phyloP scores from a whole-genome alignment of 768 basidiomycete species.

The Hypholoma sublateritium region DNA sequence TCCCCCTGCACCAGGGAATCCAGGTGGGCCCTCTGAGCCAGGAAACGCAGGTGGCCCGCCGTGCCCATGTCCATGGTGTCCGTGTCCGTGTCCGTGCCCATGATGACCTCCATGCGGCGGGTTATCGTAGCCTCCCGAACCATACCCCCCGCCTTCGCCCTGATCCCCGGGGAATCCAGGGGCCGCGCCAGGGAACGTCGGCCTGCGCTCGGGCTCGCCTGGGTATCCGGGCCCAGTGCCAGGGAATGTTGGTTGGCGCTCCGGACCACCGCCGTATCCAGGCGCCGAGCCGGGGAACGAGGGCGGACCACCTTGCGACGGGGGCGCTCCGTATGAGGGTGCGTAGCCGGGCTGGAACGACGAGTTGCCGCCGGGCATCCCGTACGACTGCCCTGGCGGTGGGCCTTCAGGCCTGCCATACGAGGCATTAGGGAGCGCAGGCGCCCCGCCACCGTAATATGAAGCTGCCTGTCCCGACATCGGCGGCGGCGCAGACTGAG shows the following conservation, averaged over 20 bases:
- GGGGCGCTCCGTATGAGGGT: constrained; percentile 28
- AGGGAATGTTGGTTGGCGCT: constrained; percentile 24
- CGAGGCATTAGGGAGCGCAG: background rate
- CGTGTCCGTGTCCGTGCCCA: background rate
- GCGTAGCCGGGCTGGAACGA: constrained; percentile 13
- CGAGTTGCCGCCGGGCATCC: constrained; percentile 17
- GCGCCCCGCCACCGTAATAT: constrained; percentile 22
- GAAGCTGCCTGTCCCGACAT: constrained; percentile 29
- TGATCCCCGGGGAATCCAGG: constrained; percentile 3
- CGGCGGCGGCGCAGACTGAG: constrained; percentile 1
- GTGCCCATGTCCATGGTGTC: constrained; percentile 3
- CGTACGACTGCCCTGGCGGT: constrained; percentile 22
- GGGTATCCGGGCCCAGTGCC: constrained; percentile 15
- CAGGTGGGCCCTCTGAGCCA: constrained; percentile 26
- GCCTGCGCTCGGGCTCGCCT: background rate
- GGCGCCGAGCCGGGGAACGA: constrained; percentile 23
- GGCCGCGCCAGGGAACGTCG: constrained; percentile 28
- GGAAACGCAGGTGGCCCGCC: constrained; percentile 7
- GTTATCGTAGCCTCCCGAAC: background rate
- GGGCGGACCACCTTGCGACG: constrained; percentile 14
- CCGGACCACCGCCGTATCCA: background rate
- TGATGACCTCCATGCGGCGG: constrained; percentile 14
- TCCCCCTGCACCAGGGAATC: constrained; percentile 37
- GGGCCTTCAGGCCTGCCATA: constrained; percentile 16
- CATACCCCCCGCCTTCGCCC: background rate